A percentile compares a stretch with the other conserved stretches of the same genome.
Conservation (phyloP, 2,329 filamentous ascomycete genomes). For the Ampelomyces quisqualis region DNA sequence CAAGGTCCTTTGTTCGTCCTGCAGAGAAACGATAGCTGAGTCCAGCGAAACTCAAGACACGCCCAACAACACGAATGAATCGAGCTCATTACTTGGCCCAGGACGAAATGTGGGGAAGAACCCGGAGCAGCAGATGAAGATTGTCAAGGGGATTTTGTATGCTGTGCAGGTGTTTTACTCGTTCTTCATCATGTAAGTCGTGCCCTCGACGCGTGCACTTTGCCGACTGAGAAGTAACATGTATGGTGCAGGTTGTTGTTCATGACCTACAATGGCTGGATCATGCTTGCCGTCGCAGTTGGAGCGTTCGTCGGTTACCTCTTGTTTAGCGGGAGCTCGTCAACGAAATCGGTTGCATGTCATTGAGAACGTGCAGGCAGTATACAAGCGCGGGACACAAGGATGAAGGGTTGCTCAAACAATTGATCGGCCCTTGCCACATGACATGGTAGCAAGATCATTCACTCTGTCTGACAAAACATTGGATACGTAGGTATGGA, state of each 20-base stretch:
- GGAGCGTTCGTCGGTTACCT: slow-evolving; percentile 89
- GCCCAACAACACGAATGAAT: slow-evolving; percentile 49
- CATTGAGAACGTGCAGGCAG: slow-evolving; percentile 57
- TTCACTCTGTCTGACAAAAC: too few relatives aligned
- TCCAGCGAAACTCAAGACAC: slow-evolving; percentile 29
- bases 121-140: slow-evolving; percentile 67
- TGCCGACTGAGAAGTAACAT: too few relatives aligned
- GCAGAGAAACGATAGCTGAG: slow-evolving; percentile 34
- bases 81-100: slow-evolving; percentile 72
- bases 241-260: slow-evolving; percentile 81
- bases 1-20: slow-evolving; percentile 16
- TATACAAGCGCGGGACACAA: background rate
- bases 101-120: slow-evolving; percentile 62
- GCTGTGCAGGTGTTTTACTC: slow-evolving; percentile 96
- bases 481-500: too few relatives aligned
- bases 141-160: slow-evolving; percentile 82
- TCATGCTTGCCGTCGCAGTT: slow-evolving; percentile 88
- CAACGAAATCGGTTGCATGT: slow-evolving; percentile 85
- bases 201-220: background rate
- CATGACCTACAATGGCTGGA: slow-evolving; percentile 99
- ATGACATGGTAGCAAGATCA: too few relatives aligned
- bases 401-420: too few relatives aligned
- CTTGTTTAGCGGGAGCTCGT: slow-evolving; percentile 68
- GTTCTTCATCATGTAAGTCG: slow-evolving; percentile 98
- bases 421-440: too few relatives aligned